phyloP scores from a whole-genome alignment of 257 asterid genomes.

The Plantago major region DNA sequence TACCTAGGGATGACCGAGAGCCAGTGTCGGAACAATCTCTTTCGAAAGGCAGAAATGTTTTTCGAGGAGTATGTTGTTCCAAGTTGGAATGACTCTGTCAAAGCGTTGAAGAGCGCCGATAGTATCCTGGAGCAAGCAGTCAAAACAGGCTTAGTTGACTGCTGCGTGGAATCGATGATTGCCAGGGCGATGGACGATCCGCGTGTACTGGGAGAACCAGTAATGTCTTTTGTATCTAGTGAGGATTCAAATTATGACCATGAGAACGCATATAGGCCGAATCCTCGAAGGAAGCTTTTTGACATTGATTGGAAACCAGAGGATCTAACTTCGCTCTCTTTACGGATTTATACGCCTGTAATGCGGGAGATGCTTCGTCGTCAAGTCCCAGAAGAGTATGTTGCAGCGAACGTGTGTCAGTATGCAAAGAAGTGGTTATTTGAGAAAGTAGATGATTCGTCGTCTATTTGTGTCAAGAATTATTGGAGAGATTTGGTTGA shows the following conservation, averaged over 20 bases:
- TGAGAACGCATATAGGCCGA: constrained; percentile 27
- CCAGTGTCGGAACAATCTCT: constrained; percentile 59
- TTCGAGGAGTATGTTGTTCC: constrained; percentile 38
- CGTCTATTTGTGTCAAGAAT: constrained; percentile 19
- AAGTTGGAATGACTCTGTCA: constrained; percentile 64
- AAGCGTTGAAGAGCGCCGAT: constrained; percentile 56
- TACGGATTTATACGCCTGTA: constrained; percentile 44
- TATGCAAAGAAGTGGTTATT: constrained; percentile 59
- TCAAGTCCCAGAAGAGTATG: constrained; percentile 40
- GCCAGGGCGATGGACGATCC: constrained; percentile 47
- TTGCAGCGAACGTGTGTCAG: constrained; percentile 43
- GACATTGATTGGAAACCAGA: constrained; percentile 43
- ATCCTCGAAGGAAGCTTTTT: constrained; percentile 54
- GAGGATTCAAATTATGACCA: constrained; percentile 27
- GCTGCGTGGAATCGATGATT: constrained; percentile 49
- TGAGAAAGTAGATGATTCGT: constrained; percentile 25
- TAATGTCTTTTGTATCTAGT: constrained; percentile 14
- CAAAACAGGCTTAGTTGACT: constrained; percentile 46
- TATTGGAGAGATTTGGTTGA: constrained; percentile 52
- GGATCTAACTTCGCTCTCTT: constrained; percentile 45
- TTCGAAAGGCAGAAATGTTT: constrained; percentile 33
- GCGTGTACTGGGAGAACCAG: constrained; percentile 56
- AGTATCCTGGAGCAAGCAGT: constrained; percentile 41
- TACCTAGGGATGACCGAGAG: constrained; percentile 72
- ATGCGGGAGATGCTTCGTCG: constrained; percentile 37